Conservation (phyloP, 192 early-diverging fungal species). For the Backusella tarrabulga region DNA sequence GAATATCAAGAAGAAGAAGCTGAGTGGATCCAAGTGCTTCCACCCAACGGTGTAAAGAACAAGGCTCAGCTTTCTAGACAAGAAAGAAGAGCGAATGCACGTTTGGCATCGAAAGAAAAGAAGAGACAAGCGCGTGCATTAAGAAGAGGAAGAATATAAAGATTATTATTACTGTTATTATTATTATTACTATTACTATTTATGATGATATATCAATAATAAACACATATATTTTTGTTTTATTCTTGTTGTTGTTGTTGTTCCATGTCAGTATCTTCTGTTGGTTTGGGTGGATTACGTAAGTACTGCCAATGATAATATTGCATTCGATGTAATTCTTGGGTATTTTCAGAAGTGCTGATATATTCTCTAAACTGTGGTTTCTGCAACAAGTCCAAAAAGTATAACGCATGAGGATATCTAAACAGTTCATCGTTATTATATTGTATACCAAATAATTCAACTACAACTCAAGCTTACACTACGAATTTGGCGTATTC, state of each 20-base stretch:
- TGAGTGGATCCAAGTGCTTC: not conserved
- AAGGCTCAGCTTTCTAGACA: conserved; percentile 12
- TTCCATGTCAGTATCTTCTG: not conserved
- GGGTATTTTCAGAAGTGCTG: conserved; percentile 67
- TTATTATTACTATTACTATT: not conserved
- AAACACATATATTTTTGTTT: not conserved
- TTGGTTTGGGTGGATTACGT: conserved; percentile 37
- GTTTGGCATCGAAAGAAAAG: conserved; percentile 16
- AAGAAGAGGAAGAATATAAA: not conserved
- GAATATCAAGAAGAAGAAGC: not conserved
- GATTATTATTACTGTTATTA: not conserved
- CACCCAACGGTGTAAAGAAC: not conserved
- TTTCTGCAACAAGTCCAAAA: conserved; percentile 85
- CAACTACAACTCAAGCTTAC: conserved; percentile 38
- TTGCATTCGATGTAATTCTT: conserved; percentile 75
- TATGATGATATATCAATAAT: not conserved
- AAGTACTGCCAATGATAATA: conserved; percentile 75
- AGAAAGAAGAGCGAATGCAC: conserved; percentile 16
- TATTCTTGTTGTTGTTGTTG: not conserved
- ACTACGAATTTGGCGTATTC: conserved; percentile 90
- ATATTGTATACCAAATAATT: not conserved
- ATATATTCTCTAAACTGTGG: conserved; percentile 76
- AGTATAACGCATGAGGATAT: conserved; percentile 85
- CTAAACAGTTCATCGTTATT: conserved; percentile 36
- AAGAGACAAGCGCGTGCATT: conserved; percentile 13